Base-by-base conservation (phyloP, 2,329 filamentous ascomycete genomes). In the Sporothrix protearum region DNA sequence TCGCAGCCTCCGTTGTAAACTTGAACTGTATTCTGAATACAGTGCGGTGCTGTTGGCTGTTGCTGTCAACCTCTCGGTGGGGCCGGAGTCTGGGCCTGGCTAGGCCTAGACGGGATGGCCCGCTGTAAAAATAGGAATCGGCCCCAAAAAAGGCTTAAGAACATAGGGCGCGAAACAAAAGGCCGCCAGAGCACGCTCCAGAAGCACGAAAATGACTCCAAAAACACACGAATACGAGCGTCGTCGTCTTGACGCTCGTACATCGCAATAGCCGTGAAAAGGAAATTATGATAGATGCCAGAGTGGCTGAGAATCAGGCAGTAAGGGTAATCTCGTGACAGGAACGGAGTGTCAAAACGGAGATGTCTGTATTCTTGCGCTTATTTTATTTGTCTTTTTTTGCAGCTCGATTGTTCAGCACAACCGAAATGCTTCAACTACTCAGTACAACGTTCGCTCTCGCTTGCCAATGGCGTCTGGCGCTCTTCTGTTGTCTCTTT, bases 31-130 rank as follows among this genome's bases (percentile, higher is more conserved):
- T 14, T 14, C 28, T 33, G 22, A 53, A 1, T 36, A 36, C 33
- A 8, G 33, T 4, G 33, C 53, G 53, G 28, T 5, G 16, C 12
- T 57, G 53, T 57, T 57, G 53, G 28, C 14, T 8, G 6, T 14
- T 47, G 42, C 8, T 25, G n/a, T 12, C n/a, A 53, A 57, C 3
- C 33, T 12, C 53, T 16, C 53, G 19, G 25, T 45, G n/a, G 49
- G 3, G 9, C 59, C 22, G 8, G n/a, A 63, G 36, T 28, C 53
- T 30, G 53, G 55, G 7, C 55, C 55, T 36, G 22, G 49, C 49
- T 33, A 33, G 53, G 28, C 53, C 28, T 57, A 14, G 61, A n/a
- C 64, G 64, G 64, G 64, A 67, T 51, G 64, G 16, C 64, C 64
- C 64, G 45, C 64, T 51, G 45, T 53, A 53, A 22, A 67, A 22